These are phyloP conservation scores for Corynespora cassiicola DNA, from an alignment of 2,329 filamentous ascomycete species.

Conservation along the genomic window DNA sequence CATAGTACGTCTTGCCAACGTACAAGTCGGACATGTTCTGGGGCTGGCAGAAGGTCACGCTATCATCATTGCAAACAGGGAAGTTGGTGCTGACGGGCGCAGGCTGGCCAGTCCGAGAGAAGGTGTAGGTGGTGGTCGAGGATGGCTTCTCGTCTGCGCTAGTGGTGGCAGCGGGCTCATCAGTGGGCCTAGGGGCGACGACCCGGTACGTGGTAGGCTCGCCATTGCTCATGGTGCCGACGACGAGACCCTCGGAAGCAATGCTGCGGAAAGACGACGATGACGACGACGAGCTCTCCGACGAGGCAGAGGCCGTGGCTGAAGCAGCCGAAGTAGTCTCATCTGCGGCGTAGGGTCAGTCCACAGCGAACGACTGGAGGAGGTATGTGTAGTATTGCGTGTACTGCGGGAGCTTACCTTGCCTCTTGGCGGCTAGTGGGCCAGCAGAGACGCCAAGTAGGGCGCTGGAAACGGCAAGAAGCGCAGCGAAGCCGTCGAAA, in stretches of 20 bases:
- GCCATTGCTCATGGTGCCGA: constrained; percentile 25
- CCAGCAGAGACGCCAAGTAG: constrained; percentile 23
- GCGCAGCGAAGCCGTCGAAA: constrained; percentile 12
- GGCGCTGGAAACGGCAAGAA: constrained; percentile 17
- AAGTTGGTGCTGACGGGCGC: constrained; percentile 30
- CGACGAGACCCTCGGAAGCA: constrained; percentile 21
- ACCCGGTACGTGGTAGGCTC: constrained; percentile 22
- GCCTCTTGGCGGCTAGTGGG: constrained; percentile 23
- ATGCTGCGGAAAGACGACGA: constrained; percentile 15
- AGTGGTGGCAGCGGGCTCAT: constrained; percentile 8
- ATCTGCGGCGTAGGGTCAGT: too few relatives aligned
- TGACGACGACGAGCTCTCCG: constrained; percentile 8
- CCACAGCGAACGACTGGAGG: constrained; percentile 4
- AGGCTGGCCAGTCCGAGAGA: constrained; percentile 10
- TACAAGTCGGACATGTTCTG: constrained; percentile 40
- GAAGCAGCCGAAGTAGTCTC: constrained; percentile 1
- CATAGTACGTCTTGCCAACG: constrained; percentile 47
- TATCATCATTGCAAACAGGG: constrained; percentile 32
- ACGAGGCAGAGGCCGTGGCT: neutral
- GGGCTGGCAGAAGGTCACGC: constrained; percentile 44
- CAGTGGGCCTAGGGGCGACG: constrained; percentile 15
- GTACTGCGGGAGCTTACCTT: constrained; percentile 22
- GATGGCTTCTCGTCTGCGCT: constrained; percentile 5
- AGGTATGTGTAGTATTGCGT: neutral
- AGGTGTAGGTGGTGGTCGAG: constrained; percentile 15